Base-by-base conservation (phyloP, 352 stramenopile genomes). In the Phytophthora syringae region DNA sequence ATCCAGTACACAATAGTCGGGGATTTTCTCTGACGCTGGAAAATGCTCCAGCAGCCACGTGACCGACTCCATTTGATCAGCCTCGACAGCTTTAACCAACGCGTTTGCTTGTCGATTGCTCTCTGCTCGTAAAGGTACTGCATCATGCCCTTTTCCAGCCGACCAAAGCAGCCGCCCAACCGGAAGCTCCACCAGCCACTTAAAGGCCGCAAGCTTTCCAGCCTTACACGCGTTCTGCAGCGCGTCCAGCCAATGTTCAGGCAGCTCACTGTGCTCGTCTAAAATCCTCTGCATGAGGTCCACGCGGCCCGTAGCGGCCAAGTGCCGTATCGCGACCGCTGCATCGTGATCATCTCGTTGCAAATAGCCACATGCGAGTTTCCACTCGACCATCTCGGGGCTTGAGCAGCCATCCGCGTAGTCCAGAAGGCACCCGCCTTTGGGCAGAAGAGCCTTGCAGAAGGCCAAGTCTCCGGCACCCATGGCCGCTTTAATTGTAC, bases 171-270 rank as follows among this genome's bases (percentile, higher is more conserved):
- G n/a, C 20, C 22, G 28, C 4, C 42, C 49, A 12, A 24, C 45
- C 21, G 40, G 59, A n/a, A 60, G 59, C 11, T 67, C 39, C 59
- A 60, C 18, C n/a, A 60, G 3, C 59, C 59, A 67, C 27, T 66
- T 40, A 4, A 67, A 12, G 12, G 43, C 18, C 5, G 15, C 6
- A 34, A 53, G 18, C 2, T 48, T 22, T 1, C 30, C 58, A n/a
- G 7, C 13, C 11, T 40, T 16, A 18, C 58, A 66, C 3, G 39
- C 58, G 5, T 28, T 22, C 2, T 27, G 18, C 7, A 53, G 12
- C 6, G 30, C 22, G 11, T 52, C 2, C 7, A 36, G 39, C 42
- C 53, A 27, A 18, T 27, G 20, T 28, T 28, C 18, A 9, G 15
- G 30, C 5, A 30, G 24, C 15, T 25, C 21, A 11, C 34, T 30